Conservation (phyloP, 768 basidiomycete genomes). For the Cyathus striatus region DNA sequence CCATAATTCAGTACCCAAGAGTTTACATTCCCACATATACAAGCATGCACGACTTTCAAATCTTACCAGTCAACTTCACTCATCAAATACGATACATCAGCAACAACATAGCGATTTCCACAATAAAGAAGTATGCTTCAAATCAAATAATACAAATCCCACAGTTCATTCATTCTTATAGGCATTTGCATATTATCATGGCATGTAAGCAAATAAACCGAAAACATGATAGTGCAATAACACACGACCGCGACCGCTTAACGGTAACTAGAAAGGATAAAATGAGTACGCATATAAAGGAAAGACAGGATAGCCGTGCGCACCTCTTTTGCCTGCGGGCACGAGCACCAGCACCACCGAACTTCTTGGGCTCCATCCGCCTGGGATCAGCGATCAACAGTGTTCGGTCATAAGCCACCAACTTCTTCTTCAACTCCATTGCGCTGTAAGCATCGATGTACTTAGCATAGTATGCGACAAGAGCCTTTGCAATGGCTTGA, state of each 20-base stretch:
- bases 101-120: no score
- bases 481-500: conserved; percentile 96
- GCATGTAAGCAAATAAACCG: conserved; percentile 27
- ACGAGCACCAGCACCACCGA: conserved; percentile 97
- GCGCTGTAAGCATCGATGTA: conserved; percentile 97
- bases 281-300: conserved; percentile 7
- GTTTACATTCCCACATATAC: no score
- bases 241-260: conserved; percentile 37
- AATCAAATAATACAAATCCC: no score
- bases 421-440: conserved; percentile 96
- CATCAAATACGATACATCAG: no score
- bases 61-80: no score
- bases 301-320: conserved; percentile 14
- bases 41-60: no score
- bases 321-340: conserved; percentile 97
- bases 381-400: conserved; percentile 91
- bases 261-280: conserved; percentile 67
- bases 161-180: conserved; percentile 6
- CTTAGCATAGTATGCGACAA: conserved; percentile 98
- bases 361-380: conserved; percentile 99
- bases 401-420: conserved; percentile 92
- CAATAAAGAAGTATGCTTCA: no score
- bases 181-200: conserved; percentile 26
- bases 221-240: conserved; percentile 42
- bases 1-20: no score